Evolutionary conservation across 2,329 filamentous ascomycete species (phyloP).

Genomic region (Polytolypa hystricis): DNA sequence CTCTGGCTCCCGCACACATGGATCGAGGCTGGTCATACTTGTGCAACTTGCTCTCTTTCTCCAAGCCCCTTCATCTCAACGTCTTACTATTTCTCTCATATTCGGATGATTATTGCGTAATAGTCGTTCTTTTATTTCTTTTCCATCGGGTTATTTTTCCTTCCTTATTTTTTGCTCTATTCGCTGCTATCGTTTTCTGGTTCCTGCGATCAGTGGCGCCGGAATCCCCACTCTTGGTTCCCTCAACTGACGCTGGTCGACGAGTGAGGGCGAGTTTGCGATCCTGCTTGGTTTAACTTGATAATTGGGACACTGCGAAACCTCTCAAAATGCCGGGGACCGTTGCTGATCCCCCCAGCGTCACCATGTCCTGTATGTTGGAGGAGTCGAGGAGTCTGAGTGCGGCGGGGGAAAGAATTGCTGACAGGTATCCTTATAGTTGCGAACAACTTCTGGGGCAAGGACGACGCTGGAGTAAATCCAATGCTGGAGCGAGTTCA

Average conservation of each 20-base stretch:
- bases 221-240: too few relatives aligned
- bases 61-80: not conserved
- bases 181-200: not conserved
- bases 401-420: too few relatives aligned
- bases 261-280: not conserved
- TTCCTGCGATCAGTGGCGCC: too few relatives aligned
- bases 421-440: too few relatives aligned
- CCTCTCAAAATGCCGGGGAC: constrained; percentile 51
- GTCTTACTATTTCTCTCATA: not conserved
- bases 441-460: constrained; percentile 99
- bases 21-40: too few relatives aligned
- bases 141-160: too few relatives aligned
- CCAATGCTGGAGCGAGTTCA: constrained; percentile 92
- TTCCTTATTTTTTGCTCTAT: not conserved
- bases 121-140: too few relatives aligned
- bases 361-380: constrained; percentile 56
- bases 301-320: too few relatives aligned
- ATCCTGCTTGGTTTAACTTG: not conserved
- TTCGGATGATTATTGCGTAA: too few relatives aligned
- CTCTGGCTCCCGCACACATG: too few relatives aligned
- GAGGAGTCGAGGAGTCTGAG: too few relatives aligned
- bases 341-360: constrained; percentile 51
- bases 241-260: not conserved
- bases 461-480: constrained; percentile 89
- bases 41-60: too few relatives aligned